phyloP scores from a whole-genome alignment of 1,284 basidiomycete genomes.

The Trametes hirsuta region DNA sequence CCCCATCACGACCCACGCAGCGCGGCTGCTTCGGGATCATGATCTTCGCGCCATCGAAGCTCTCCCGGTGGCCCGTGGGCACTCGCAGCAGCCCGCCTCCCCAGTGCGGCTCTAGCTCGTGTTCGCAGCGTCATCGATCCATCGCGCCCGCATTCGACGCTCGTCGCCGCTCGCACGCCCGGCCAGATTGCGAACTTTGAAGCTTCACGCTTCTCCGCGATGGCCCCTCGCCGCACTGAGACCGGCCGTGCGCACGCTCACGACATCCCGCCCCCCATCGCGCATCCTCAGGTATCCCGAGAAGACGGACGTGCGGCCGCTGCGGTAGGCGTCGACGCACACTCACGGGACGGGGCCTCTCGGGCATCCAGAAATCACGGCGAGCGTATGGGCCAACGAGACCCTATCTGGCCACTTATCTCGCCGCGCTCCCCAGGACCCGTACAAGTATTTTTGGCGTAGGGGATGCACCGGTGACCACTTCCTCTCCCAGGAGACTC shows the following conservation, averaged over 20 bases:
- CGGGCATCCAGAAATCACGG: no score
- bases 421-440: no score
- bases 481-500: no score
- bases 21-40: slow-evolving; percentile 10
- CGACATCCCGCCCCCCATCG: slow-evolving; percentile 3
- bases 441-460: no score
- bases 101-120: background rate
- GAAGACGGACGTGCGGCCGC: no score
- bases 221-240: slow-evolving; percentile 12
- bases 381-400: no score
- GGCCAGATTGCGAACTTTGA: background rate
- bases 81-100: background rate
- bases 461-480: no score
- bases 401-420: no score
- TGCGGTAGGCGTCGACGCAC: no score
- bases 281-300: no score
- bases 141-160: background rate
- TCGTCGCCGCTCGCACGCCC: background rate
- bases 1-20: slow-evolving; percentile 2
- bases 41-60: slow-evolving; percentile 12
- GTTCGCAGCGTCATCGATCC: background rate
- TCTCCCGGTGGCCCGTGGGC: background rate
- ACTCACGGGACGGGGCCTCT: no score
- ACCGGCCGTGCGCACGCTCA: background rate
- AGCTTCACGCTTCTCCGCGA: background rate